A percentile compares a stretch with the other conserved stretches of the same genome.
These are phyloP conservation scores for Trametes meyenii DNA, from an alignment of 768 basidiomycete species.

Conservation along the genomic window DNA sequence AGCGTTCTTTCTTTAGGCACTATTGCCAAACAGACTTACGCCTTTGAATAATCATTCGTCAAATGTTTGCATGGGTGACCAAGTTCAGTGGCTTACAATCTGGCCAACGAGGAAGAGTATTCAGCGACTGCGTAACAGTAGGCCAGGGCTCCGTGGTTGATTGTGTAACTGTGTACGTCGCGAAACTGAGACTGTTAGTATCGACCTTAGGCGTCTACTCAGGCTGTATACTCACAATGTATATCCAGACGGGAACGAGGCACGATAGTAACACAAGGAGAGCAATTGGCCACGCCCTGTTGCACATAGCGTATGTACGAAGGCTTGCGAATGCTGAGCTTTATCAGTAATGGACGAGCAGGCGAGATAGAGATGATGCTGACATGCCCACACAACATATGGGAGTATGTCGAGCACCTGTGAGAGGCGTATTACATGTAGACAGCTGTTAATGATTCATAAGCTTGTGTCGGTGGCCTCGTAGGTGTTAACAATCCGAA, in stretches of 20 bases:
- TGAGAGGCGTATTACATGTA: not conserved
- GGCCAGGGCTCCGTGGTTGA: not conserved
- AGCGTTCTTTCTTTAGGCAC: not conserved
- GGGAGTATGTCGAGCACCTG: conserved; percentile 12
- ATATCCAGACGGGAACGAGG: conserved; percentile 1
- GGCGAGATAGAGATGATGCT: not conserved
- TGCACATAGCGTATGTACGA: conserved; percentile 2
- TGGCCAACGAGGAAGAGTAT: not conserved
- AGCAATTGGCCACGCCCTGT: conserved; percentile 8
- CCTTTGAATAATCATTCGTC: not conserved
- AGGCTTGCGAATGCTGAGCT: conserved; percentile 10
- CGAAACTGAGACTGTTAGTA: not conserved
- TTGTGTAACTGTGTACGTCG: not conserved
- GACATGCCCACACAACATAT: conserved; percentile 11
- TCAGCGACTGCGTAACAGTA: not conserved
- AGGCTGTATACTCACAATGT: conserved; percentile 7
- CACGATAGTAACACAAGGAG: not conserved
- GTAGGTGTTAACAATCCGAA: not conserved
- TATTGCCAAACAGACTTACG: not conserved
- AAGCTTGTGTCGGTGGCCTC: not conserved
- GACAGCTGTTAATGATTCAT: not conserved
- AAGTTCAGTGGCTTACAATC: not conserved
- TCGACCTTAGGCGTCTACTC: not conserved
- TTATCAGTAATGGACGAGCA: not conserved
- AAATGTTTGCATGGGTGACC: not conserved